Conservation (phyloP, 371 early-diverging fungal species). For the Pancytospora philotis region DNA sequence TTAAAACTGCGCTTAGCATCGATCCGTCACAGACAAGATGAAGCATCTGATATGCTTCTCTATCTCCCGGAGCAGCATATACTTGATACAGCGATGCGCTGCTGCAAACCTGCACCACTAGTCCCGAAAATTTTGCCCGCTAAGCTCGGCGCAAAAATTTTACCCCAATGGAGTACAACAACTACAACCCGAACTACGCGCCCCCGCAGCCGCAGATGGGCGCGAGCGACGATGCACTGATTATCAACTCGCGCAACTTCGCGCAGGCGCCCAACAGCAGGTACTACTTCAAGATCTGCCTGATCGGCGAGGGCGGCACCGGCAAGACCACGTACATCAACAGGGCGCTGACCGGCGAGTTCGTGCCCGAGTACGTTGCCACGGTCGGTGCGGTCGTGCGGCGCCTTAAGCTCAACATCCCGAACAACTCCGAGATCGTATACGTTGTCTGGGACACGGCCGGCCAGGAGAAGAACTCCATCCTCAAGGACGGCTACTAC, state of each 20-base stretch:
- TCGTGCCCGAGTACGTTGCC: conserved; percentile 96
- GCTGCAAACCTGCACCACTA: no score
- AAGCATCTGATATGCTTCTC: no score
- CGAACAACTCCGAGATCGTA: conserved; percentile 88
- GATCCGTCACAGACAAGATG: no score
- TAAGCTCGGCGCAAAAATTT: conserved; percentile 6
- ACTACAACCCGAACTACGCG: neutral
- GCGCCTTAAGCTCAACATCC: conserved; percentile 71
- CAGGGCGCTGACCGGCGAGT: conserved; percentile 97
- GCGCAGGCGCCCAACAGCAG: conserved; percentile 1
- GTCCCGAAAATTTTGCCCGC: no score
- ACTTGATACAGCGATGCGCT: no score
- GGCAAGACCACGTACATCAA: conserved; percentile 99
- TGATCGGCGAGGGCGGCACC: conserved; percentile 98
- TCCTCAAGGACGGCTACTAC: conserved; percentile 99
- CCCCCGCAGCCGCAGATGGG: neutral
- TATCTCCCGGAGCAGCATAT: no score
- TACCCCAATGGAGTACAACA: neutral
- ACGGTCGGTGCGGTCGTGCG: conserved; percentile 98
- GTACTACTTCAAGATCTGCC: conserved; percentile 58
- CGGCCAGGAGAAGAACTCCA: conserved; percentile 99
- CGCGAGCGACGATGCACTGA: no score
- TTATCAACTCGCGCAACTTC: no score
- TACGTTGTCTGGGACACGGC: conserved; percentile 90
- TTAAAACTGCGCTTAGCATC: no score